Evolutionary conservation across 108 stramenopile species (phyloP).

Genomic region (Pseudonitzschia multiseries): DNA sequence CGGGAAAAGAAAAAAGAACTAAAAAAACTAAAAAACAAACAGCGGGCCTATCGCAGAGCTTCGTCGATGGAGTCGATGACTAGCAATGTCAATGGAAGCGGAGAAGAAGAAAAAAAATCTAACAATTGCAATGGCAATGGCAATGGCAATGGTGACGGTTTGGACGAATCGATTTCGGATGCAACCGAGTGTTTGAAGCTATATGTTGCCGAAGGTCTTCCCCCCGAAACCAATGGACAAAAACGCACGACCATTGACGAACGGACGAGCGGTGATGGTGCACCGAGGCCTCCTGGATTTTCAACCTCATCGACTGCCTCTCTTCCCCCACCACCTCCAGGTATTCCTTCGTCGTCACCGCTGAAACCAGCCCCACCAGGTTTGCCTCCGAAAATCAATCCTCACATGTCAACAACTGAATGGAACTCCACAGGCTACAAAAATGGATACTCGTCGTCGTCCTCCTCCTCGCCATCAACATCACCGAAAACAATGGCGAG

Average conservation of each 20-base stretch:
- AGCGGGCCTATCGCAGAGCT: conserved; percentile 8
- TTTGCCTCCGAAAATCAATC: conserved; percentile 14
- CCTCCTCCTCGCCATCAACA: conserved; percentile 16
- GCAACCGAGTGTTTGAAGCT: too few species aligned
- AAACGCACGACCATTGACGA: conserved; percentile 3
- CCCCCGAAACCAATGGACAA: background rate
- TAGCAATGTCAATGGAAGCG: background rate
- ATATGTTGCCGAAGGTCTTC: conserved; percentile 1
- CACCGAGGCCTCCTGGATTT: background rate
- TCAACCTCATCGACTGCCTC: background rate
- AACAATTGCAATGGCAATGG: too few species aligned
- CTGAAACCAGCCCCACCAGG: conserved; percentile 21
- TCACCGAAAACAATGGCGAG: background rate
- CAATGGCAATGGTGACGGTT: background rate
- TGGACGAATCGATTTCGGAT: background rate
- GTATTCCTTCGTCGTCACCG: background rate
- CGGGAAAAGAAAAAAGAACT: conserved; percentile 71
- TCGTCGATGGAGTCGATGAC: conserved; percentile 9
- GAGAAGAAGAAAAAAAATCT: too few species aligned
- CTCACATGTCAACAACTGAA: conserved; percentile 4
- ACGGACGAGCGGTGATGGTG: background rate
- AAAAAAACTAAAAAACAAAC: conserved; percentile 21
- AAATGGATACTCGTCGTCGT: background rate
- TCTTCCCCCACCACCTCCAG: too few species aligned
- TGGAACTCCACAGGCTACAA: background rate